A percentile compares a stretch with the other conserved stretches of the same genome.
phyloP scores from a whole-genome alignment of 257 asterid genomes.

The Osmanthus fragrans region DNA sequence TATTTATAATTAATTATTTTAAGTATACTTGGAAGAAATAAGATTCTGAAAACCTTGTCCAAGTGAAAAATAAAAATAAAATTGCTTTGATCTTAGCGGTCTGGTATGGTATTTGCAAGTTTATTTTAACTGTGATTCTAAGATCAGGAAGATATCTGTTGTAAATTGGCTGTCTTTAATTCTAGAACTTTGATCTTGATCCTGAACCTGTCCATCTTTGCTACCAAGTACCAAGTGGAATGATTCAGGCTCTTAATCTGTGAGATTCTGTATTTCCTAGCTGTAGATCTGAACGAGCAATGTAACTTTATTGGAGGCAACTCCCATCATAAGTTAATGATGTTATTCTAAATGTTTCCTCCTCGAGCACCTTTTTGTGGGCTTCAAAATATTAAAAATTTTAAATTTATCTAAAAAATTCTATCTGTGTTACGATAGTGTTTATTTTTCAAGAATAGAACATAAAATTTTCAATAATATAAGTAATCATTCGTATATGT shows the following conservation, averaged over 20 bases:
- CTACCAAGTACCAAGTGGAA: neutral
- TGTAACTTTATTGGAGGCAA: neutral
- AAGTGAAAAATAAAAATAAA: too few species aligned
- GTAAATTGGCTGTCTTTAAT: neutral
- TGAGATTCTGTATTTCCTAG: neutral
- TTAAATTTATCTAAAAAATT: neutral
- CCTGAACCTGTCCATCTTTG: neutral
- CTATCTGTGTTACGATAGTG: neutral
- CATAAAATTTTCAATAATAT: neutral
- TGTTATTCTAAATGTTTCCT: neutral
- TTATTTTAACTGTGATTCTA: neutral
- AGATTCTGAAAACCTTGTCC: neutral
- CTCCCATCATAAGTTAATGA: neutral
- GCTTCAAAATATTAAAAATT: neutral
- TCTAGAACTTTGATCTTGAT: neutral
- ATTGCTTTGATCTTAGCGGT: neutral
- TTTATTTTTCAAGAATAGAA: neutral
- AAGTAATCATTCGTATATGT: neutral
- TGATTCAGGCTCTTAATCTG: neutral
- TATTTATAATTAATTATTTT: neutral
- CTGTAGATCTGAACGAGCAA: neutral
- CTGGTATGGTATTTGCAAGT: neutral
- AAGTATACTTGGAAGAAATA: neutral
- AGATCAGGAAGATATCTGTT: neutral
- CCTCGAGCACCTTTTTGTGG: neutral